These are phyloP conservation scores for Flueggea neowawraea DNA, from an alignment of 441 rosid genomes.

Conservation along the genomic window DNA sequence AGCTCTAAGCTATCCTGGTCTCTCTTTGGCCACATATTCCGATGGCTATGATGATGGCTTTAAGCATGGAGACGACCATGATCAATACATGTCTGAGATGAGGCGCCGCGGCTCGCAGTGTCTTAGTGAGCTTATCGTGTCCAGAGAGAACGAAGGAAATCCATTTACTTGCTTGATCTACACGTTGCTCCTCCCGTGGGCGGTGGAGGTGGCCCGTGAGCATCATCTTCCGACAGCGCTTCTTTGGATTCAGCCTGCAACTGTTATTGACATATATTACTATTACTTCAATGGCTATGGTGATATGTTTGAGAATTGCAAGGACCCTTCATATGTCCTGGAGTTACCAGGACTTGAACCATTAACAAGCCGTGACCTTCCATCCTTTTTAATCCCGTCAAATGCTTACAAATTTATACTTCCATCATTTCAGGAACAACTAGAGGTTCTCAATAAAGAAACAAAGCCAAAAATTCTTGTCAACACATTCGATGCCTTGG, in stretches of 20 bases:
- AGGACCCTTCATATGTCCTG: constrained; percentile 6
- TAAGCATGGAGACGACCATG: neutral
- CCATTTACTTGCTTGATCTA: constrained; percentile 18
- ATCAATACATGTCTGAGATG: constrained; percentile 9
- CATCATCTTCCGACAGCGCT: constrained; percentile 18
- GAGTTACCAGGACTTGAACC: constrained; percentile 16
- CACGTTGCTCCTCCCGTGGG: constrained; percentile 18
- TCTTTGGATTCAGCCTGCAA: constrained; percentile 24
- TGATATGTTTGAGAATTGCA: constrained; percentile 1
- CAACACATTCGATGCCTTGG: constrained; percentile 32
- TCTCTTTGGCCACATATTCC: constrained; percentile 18
- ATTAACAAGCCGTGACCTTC: constrained; percentile 18
- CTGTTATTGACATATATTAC: constrained; percentile 20
- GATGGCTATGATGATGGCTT: constrained; percentile 21
- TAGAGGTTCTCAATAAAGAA: constrained; percentile 15
- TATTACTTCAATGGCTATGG: constrained; percentile 13
- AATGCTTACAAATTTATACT: neutral
- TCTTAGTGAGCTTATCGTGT: constrained; percentile 7
- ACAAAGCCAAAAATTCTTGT: constrained; percentile 13
- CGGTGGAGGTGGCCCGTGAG: constrained; percentile 21
- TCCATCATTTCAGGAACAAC: constrained; percentile 10
- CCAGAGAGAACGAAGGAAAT: neutral
- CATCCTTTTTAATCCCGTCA: constrained; percentile 11
- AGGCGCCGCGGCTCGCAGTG: constrained; percentile 17
- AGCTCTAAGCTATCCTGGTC: constrained; percentile 4